A percentile compares a stretch with the other conserved stretches of the same genome.
These are phyloP conservation scores for Akanthomyces muscarius DNA, from an alignment of 2,329 filamentous ascomycete species.

Conservation along the genomic window DNA sequence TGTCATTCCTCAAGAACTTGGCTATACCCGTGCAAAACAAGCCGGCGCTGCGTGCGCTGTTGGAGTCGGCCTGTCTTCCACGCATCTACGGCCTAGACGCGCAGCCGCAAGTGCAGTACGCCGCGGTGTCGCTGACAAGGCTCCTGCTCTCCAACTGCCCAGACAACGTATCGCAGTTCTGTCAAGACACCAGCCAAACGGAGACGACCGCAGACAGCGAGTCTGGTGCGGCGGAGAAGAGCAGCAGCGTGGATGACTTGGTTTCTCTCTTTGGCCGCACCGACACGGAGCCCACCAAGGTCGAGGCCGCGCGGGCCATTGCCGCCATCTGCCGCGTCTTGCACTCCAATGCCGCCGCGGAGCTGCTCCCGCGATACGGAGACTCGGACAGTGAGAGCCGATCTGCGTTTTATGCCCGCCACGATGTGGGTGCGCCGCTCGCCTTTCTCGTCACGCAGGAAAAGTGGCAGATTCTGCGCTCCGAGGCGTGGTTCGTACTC, in stretches of 20 bases:
- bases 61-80: conserved; percentile 45
- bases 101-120: conserved; percentile 54
- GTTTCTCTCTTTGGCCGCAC: conserved; percentile 35
- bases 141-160: conserved; percentile 52
- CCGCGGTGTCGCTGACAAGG: conserved; percentile 54
- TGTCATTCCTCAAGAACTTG: conserved; percentile 63
- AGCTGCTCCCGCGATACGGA: conserved; percentile 26
- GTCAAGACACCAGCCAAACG: conserved; percentile 21
- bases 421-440: conserved; percentile 42
- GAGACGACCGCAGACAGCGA: not conserved
- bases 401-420: conserved; percentile 42
- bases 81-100: conserved; percentile 51
- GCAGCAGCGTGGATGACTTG: conserved; percentile 35
- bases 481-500: conserved; percentile 59
- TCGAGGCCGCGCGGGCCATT: conserved; percentile 55
- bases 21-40: conserved; percentile 57
- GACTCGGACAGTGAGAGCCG: conserved; percentile 25
- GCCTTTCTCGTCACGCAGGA: conserved; percentile 51
- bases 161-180: conserved; percentile 49
- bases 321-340: conserved; percentile 51
- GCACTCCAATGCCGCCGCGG: conserved; percentile 38
- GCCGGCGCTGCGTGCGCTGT: conserved; percentile 43
- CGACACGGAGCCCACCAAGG: conserved; percentile 49
- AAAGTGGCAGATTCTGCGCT: conserved; percentile 56
- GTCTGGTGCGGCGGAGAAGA: conserved; percentile 17